Conservation (phyloP, 2,329 filamentous ascomycete genomes). For the Amauroascus verrucosus region DNA sequence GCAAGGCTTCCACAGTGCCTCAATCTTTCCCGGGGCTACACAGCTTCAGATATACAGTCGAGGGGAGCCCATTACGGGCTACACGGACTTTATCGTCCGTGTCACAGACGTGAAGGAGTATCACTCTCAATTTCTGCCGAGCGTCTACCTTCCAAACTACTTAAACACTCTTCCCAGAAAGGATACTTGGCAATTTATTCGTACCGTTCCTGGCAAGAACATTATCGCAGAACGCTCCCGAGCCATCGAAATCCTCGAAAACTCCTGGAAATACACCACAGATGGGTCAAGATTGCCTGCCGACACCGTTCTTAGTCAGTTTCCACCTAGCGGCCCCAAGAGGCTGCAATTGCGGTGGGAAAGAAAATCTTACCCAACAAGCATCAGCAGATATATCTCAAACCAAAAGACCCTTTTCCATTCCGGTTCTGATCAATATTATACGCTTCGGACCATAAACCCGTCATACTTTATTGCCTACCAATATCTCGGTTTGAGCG, state of each 20-base stretch:
- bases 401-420: neutral
- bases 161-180: too few relatives aligned
- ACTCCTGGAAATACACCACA: conserved; percentile 5
- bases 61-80: neutral
- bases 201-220: neutral
- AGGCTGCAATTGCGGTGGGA: neutral
- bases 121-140: neutral
- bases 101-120: neutral
- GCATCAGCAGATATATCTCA: neutral
- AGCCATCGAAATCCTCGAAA: conserved; percentile 1
- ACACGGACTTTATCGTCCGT: neutral
- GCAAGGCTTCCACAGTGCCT: neutral
- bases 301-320: neutral
- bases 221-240: neutral
- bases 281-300: conserved; percentile 1
- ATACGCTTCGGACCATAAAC: neutral
- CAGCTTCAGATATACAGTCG: neutral
- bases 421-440: neutral
- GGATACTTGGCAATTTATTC: neutral
- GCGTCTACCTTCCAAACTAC: neutral
- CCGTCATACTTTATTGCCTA: neutral
- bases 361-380: neutral
- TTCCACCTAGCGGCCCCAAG: neutral
- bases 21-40: neutral
- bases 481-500: neutral